Conservation (phyloP, 1,139 yeast genomes). For the Starmera stellimalicola region DNA sequence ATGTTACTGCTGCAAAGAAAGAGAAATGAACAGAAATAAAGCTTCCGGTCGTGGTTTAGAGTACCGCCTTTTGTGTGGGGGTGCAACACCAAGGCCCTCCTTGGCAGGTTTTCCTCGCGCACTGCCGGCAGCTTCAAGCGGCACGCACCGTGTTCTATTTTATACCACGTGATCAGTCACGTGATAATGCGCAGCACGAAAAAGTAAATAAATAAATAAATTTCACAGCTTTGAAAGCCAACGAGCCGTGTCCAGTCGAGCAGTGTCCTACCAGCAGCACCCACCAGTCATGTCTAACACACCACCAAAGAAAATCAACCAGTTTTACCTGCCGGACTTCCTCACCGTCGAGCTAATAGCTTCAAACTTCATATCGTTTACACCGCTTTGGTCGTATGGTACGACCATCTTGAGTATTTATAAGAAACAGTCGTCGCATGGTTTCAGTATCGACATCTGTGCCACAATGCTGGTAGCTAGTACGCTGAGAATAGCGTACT, state of each 20-base stretch:
- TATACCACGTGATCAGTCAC: no score
- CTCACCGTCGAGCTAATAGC: conserved; percentile 30
- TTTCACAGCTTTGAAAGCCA: neutral
- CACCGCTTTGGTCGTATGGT: conserved; percentile 81
- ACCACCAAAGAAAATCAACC: conserved; percentile 40
- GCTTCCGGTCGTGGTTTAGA: no score
- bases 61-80: no score
- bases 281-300: conserved; percentile 55
- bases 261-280: no score
- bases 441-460: conserved; percentile 83
- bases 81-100: no score
- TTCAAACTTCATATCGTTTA: conserved; percentile 45
- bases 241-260: conserved; percentile 26
- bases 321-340: conserved; percentile 35
- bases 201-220: no score
- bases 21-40: no score
- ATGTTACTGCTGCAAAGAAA: no score
- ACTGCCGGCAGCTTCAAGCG: no score
- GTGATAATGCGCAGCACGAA: no score
- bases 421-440: conserved; percentile 53
- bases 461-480: conserved; percentile 83
- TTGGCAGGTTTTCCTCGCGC: no score
- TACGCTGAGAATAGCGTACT: conserved; percentile 64
- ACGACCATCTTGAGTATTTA: conserved; percentile 68
- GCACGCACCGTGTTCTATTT: no score